A percentile compares a stretch with the other conserved stretches of the same genome.
Conservation (phyloP, 176 grass and related monocot species). For the Avena insularis region DNA sequence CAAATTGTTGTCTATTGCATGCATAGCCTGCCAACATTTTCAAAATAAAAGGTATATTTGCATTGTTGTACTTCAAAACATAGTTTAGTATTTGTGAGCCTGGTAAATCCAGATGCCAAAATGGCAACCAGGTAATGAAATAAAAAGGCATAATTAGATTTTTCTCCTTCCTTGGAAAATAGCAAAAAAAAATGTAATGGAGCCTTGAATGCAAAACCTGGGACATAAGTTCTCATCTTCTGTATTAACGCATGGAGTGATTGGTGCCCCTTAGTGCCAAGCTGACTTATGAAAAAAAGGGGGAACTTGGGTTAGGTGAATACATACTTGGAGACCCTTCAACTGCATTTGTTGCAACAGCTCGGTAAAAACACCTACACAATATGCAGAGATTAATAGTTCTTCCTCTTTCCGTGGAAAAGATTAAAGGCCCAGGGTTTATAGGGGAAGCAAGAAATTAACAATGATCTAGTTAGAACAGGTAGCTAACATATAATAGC, state of each 20-base stretch:
- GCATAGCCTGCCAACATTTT: background rate
- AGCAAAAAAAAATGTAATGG: background rate
- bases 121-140: background rate
- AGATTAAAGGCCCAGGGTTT: background rate
- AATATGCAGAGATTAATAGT: conserved; percentile 14
- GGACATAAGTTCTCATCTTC: background rate
- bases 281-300: background rate
- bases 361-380: conserved; percentile 1
- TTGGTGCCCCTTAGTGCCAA: background rate
- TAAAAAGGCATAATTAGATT: background rate
- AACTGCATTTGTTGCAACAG: conserved; percentile 8
- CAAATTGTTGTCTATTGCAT: background rate
- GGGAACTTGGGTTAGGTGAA: background rate
- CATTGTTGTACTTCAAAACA: background rate
- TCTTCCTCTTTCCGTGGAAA: conserved; percentile 11
- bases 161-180: background rate
- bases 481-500: conserved; percentile 28
- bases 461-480: background rate
- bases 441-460: conserved; percentile 19
- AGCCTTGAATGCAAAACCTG: background rate
- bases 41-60: background rate
- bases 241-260: background rate
- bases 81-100: background rate
- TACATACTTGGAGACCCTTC: conserved; percentile 37
- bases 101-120: background rate